Conservation (phyloP, 257 asterid genomes). For the Thymus mandschuricus region DNA sequence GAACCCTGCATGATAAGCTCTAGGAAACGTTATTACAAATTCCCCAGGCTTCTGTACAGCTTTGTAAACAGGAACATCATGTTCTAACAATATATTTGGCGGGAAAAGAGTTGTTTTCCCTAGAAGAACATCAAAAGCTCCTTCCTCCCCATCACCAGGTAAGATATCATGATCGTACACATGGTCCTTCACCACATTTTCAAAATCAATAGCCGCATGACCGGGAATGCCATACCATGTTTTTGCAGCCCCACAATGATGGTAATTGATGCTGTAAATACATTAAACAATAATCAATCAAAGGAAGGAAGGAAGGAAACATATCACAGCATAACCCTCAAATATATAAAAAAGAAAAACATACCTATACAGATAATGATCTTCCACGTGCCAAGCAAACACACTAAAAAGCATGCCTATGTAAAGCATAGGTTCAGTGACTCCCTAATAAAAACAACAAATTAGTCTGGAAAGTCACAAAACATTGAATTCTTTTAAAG, state of each 20-base stretch:
- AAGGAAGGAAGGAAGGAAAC: background rate
- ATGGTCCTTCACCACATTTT: slow-evolving; percentile 77
- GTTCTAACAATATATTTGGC: slow-evolving; percentile 77
- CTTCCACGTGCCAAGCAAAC: slow-evolving; percentile 99
- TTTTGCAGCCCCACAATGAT: slow-evolving; percentile 98
- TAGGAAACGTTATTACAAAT: slow-evolving; percentile 82
- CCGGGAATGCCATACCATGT: slow-evolving; percentile 99
- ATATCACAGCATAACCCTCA: slow-evolving; percentile 8
- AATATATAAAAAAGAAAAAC: background rate
- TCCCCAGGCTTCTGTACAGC: slow-evolving; percentile 99
- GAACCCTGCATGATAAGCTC: slow-evolving; percentile 99
- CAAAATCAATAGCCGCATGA: slow-evolving; percentile 84
- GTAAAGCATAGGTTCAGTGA: slow-evolving; percentile 98
- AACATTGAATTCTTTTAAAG: background rate
- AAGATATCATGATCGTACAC: slow-evolving; percentile 73
- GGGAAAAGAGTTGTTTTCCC: slow-evolving; percentile 98
- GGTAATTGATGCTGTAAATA: slow-evolving; percentile 82
- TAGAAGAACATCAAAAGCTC: slow-evolving; percentile 92
- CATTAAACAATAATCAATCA: slow-evolving; percentile 28
- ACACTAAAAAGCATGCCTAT: slow-evolving; percentile 96
- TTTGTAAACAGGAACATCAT: slow-evolving; percentile 85
- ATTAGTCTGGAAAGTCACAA: slow-evolving; percentile 32
- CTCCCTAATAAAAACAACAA: slow-evolving; percentile 65
- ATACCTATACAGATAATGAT: slow-evolving; percentile 95
- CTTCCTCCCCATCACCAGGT: slow-evolving; percentile 85